Evolutionary conservation across 805 yeast genomes (phyloP), one percentile per base, ranked within the genome.

Genomic region (Metschnikowia cerradonensis): DNA sequence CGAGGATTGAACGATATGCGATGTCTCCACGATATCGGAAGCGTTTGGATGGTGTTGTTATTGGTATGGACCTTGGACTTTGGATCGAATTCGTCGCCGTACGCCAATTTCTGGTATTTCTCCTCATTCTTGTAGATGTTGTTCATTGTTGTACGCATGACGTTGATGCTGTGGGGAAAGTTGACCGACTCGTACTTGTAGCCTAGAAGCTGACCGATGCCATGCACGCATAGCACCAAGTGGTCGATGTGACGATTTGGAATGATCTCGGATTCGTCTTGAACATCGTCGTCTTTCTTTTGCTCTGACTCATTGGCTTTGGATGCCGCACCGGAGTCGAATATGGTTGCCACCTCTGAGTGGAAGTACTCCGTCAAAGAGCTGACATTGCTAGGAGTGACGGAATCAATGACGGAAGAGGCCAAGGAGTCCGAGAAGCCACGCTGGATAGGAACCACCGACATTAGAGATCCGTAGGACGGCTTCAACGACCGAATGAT

Each of bases 1-100:
- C 75, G 73, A 5, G 83, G 77, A 20, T 79, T 74, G 62, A 87
- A 86, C 20, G 82, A 84, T 40, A 87, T 78, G 47, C 80, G 81
- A 60, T 89, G 88, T 56, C 99, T 77, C 99, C 99, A 92, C 4
- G 92, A 77, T 8, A 92, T 86, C 0, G 99, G 99, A 14, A 92
- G 72, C 0, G 90, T 90, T 67, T 92, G 98, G 30, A 88, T 77
- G 35, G 81, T 76, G 57, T 84, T 82, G 57, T 85, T 83, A 1
- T 53, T 8, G 39, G 34, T 39, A 26, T 57, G 53, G 10, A 15
- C 13, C 20, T 51, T 47, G 32, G 54, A 54, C 22, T 59, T 52
- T 3, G 60, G 47, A 17, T 59, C 65, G 33, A 43, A 44, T 41
- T 36, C 53, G 51, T 60, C 56, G 8, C 59, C 65, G 30, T 62